These are phyloP conservation scores for Halteria grandinella DNA, from an alignment of 73 alveolate species.

Conservation along the genomic window DNA sequence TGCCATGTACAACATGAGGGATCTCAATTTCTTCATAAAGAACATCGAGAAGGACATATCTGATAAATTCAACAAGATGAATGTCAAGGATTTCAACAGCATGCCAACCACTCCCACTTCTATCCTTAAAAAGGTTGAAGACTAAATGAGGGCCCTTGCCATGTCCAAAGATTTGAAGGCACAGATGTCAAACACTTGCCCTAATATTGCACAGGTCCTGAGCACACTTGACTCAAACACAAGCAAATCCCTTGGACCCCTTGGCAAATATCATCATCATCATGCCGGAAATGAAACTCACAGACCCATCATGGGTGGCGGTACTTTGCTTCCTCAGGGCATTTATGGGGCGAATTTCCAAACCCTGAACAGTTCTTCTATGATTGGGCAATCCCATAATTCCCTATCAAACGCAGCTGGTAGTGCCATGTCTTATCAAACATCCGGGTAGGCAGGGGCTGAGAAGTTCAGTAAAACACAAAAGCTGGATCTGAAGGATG, in stretches of 20 bases:
- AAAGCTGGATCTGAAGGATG: constrained; percentile 37
- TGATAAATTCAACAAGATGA: constrained; percentile 36
- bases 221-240: not conserved
- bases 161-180: not conserved
- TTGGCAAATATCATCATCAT: not conserved
- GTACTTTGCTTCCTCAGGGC: no score
- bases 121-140: constrained; percentile 61
- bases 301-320: no score
- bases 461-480: constrained; percentile 30
- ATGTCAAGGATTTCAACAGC: constrained; percentile 36
- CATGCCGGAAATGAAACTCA: no score
- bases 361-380: no score
- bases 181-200: constrained; percentile 57
- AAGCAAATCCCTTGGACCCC: no score
- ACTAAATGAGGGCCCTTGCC: constrained; percentile 48
- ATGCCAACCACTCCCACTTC: constrained; percentile 60
- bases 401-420: constrained; percentile 2
- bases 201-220: constrained; percentile 52
- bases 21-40: constrained; percentile 53
- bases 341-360: no score
- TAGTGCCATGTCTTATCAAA: no score
- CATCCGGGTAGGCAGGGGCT: no score
- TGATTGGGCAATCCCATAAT: constrained; percentile 22
- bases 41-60: constrained; percentile 50
- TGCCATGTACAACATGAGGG: constrained; percentile 40